These are phyloP conservation scores for Agrocybe pediades DNA, from an alignment of 768 basidiomycete genomes.

Conservation along the genomic window DNA sequence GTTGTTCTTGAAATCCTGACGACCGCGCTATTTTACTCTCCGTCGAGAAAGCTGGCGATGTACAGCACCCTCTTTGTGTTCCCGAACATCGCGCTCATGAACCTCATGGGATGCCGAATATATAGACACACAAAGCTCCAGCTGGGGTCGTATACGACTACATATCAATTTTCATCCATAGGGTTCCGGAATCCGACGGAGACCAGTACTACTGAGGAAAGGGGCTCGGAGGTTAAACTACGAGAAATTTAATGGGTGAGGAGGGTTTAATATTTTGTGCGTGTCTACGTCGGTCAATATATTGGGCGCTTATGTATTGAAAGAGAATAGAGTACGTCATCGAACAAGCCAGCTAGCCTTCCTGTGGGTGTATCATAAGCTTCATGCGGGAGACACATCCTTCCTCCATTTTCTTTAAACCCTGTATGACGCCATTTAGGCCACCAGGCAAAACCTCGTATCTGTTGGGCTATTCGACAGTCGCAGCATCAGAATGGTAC, in stretches of 20 bases:
- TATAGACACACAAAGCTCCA: background rate
- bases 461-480: background rate
- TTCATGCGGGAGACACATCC: constrained; percentile 14
- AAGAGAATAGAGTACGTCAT: too few species aligned
- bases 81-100: constrained; percentile 7
- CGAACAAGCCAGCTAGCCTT: too few species aligned
- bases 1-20: constrained; percentile 1
- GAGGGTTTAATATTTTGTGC: too few species aligned
- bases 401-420: constrained; percentile 10
- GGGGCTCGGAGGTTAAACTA: too few species aligned
- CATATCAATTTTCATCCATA: background rate
- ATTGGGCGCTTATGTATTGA: too few species aligned
- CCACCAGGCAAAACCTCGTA: background rate
- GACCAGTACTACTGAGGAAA: background rate
- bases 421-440: constrained; percentile 6
- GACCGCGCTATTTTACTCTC: background rate
- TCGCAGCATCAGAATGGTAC: too few species aligned
- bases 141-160: background rate
- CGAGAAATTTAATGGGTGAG: too few species aligned
- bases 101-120: constrained; percentile 7
- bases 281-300: too few species aligned
- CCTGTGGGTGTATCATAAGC: constrained; percentile 15
- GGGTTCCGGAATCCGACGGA: background rate
- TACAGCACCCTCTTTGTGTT: constrained; percentile 4
- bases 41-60: background rate